phyloP scores from a whole-genome alignment of 805 yeast genomes.

The Lachancea sp. region DNA sequence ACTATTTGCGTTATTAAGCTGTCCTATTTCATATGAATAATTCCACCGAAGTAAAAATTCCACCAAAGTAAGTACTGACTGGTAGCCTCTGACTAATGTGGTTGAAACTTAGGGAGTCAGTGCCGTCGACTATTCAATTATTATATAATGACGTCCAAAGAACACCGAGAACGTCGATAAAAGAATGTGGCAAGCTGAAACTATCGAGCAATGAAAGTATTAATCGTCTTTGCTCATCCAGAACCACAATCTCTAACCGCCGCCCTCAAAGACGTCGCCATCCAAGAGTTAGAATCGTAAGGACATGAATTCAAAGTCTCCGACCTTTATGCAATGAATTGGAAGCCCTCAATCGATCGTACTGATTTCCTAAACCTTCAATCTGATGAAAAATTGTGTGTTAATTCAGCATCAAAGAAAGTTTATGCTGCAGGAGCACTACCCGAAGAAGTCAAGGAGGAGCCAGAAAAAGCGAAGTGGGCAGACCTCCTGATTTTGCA shows the following conservation, averaged over 20 bases:
- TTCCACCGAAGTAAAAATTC: too few species aligned
- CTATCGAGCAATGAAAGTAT: slow-evolving; percentile 14
- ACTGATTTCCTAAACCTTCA: slow-evolving; percentile 19
- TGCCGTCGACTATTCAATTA: too few species aligned
- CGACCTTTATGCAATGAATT: slow-evolving; percentile 23
- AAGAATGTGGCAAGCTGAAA: too few species aligned
- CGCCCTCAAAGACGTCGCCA: slow-evolving; percentile 17
- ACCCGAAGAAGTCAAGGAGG: slow-evolving; percentile 26
- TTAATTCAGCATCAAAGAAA: slow-evolving; percentile 16
- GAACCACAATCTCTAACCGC: slow-evolving; percentile 25
- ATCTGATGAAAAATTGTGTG: slow-evolving; percentile 13
- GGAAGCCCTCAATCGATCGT: slow-evolving; percentile 20
- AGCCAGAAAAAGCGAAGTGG: slow-evolving; percentile 28
- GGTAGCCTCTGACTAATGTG: too few species aligned
- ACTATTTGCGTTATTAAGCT: too few species aligned
- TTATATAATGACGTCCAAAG: too few species aligned
- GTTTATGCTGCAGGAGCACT: slow-evolving; percentile 14
- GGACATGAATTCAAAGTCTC: slow-evolving; percentile 27
- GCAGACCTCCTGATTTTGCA: slow-evolving; percentile 27
- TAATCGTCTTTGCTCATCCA: slow-evolving; percentile 29
- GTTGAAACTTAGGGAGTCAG: too few species aligned
- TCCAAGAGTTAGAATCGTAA: slow-evolving; percentile 15
- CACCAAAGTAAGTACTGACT: too few species aligned
- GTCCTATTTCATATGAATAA: too few species aligned
- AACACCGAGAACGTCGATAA: too few species aligned